Evolutionary conservation across 192 early-diverging fungal species (phyloP).

Genomic region (Oehlia diaphana): DNA sequence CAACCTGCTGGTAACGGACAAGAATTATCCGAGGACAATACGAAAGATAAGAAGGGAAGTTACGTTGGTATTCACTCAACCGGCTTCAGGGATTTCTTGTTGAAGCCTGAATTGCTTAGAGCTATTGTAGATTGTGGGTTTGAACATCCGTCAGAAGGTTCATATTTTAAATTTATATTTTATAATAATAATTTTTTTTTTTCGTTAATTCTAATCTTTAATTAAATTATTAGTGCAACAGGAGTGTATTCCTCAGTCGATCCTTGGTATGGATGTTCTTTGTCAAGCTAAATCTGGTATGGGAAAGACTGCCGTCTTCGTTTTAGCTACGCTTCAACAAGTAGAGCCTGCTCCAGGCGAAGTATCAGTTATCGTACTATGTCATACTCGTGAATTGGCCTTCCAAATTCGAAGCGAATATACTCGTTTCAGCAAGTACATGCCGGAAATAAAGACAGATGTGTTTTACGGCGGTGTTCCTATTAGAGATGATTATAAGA

Average conservation of each 20-base stretch:
- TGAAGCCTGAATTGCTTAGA: constrained; percentile 93
- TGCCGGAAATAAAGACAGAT: constrained; percentile 89
- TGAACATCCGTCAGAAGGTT: constrained; percentile 97
- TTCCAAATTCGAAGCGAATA: constrained; percentile 99
- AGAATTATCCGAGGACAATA: constrained; percentile 52
- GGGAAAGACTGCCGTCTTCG: constrained; percentile 99
- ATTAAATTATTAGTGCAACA: constrained; percentile 78
- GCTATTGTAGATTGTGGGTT: constrained; percentile 99
- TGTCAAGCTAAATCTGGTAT: constrained; percentile 99
- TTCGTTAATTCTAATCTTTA: background rate
- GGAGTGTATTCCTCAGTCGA: constrained; percentile 96
- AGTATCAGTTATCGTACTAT: constrained; percentile 88
- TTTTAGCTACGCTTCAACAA: constrained; percentile 93
- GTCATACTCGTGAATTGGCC: constrained; percentile 97
- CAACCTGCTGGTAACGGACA: constrained; percentile 40
- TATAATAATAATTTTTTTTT: background rate
- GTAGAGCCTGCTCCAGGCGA: constrained; percentile 80
- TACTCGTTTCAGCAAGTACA: constrained; percentile 92
- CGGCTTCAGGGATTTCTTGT: constrained; percentile 96
- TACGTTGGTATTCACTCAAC: constrained; percentile 99
- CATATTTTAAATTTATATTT: constrained; percentile 2
- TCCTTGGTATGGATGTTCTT: constrained; percentile 94
- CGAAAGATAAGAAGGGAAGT: constrained; percentile 93
- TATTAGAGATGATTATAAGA: constrained; percentile 78
- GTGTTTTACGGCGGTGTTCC: constrained; percentile 91